Evolutionary conservation across 208 protist genomes (phyloP), one percentile per base, ranked within the genome.

Genomic region (Ichthyophonus hoferi): DNA sequence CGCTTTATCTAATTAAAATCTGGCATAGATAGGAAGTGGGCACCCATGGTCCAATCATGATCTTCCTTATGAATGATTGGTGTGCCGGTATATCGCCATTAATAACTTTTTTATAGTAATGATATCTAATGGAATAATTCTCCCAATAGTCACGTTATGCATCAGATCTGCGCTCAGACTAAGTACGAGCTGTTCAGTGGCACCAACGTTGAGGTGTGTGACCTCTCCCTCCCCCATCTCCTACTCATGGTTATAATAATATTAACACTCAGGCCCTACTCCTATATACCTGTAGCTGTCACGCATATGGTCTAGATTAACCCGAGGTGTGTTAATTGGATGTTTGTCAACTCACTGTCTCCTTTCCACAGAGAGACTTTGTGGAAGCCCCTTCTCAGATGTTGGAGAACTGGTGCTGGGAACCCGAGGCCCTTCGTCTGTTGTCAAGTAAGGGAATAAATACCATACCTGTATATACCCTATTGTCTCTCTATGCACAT

Each of bases 391-490:
- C 92, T 2, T 91, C 84, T 0, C 93, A 91, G 58, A 91, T 92
- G 87, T 86, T 94, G 50, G 93, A 95, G 79, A 91, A 92, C 41
- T 95, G 92, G 92, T 87, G 76, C 35, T 95, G 86, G 79, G 88
- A 95, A 67, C 58, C 58, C 24, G 87, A 93, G 7, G 40, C 86
- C 1, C 87, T 95, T 37, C 37, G 78, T 35, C 14, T 31, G 17
- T 34, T 84, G 17, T 50, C 37, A 42, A 39, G 12, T 67, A 67
- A 67, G 43, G 43, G 3, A 24, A 67, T 24, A 24, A 67, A 24
- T 3, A 67, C 3, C 24, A 24, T 67, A 67, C 24, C 3, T 67
- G 3, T 67, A 67, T 24, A 3, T 67, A 67, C 43, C 12, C 24
- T 67, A 31, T 67, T 67, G 3, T 67, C 24, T 24, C 3, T 31